Percentiles rank a stretch among this genome's conserved stretches.
phyloP scores from a whole-genome alignment of 371 early-diverging fungal genomes.

The Rhizopus arrhizus region DNA sequence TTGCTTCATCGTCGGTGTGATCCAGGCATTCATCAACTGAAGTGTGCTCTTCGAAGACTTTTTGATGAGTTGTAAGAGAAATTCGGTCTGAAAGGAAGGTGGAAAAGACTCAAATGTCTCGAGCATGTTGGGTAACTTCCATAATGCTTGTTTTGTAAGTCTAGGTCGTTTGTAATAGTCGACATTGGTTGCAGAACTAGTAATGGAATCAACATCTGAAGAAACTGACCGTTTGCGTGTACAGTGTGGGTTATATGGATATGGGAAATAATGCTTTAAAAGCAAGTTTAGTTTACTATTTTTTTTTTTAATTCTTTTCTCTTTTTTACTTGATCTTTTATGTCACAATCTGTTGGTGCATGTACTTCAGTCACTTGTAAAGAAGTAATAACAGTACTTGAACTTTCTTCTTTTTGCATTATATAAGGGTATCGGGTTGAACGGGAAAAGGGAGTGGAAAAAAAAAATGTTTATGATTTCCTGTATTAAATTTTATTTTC shows the following conservation, averaged over 20 bases:
- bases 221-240: not conserved
- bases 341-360: not conserved
- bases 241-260: not conserved
- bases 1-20: slow-evolving; percentile 79
- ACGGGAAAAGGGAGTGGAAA: too few species aligned
- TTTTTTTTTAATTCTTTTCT: not conserved
- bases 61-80: slow-evolving; percentile 44
- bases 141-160: slow-evolving; percentile 11
- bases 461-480: too few species aligned
- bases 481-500: too few species aligned
- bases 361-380: not conserved
- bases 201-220: not conserved
- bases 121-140: slow-evolving; percentile 35
- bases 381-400: too few species aligned
- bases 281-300: too few species aligned
- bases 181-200: not conserved
- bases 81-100: slow-evolving; percentile 31
- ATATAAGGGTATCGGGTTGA: too few species aligned
- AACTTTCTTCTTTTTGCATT: too few species aligned
- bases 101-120: slow-evolving; percentile 41
- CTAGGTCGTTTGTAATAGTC: slow-evolving; percentile 1
- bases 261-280: slow-evolving; percentile 6
- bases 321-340: slow-evolving; percentile 3
- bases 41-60: slow-evolving; percentile 64
- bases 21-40: slow-evolving; percentile 79